phyloP scores from a whole-genome alignment of 257 asterid species.

The Agastache rugosa region DNA sequence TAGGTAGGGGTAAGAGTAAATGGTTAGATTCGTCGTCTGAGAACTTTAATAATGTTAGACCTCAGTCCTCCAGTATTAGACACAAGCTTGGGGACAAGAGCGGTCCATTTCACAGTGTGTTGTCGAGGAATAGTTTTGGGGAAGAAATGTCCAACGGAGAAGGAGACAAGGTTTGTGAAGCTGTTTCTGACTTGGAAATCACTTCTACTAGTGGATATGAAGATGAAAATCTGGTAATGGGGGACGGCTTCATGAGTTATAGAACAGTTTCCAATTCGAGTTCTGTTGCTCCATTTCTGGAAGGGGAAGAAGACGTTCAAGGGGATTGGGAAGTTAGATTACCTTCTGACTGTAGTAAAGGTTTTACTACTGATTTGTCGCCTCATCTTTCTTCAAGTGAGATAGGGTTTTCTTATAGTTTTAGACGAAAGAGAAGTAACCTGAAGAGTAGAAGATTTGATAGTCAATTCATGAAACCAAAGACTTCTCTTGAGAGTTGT shows the following conservation, averaged over 20 bases:
- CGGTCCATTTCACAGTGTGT: constrained; percentile 31
- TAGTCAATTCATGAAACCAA: constrained; percentile 51
- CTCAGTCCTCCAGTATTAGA: constrained; percentile 32
- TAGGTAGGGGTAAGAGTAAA: constrained; percentile 47
- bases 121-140: constrained; percentile 34
- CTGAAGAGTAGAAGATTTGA: constrained; percentile 57
- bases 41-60: constrained; percentile 35
- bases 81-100: constrained; percentile 38
- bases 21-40: constrained; percentile 44
- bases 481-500: constrained; percentile 79
- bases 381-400: constrained; percentile 49
- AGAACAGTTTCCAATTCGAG: constrained; percentile 34
- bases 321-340: constrained; percentile 40
- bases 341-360: constrained; percentile 39
- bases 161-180: constrained; percentile 32
- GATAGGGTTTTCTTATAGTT: constrained; percentile 51
- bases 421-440: constrained; percentile 52
- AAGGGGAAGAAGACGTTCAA: constrained; percentile 38
- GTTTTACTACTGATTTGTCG: constrained; percentile 36
- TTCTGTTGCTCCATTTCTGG: constrained; percentile 26
- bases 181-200: constrained; percentile 40
- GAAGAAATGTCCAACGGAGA: constrained; percentile 40
- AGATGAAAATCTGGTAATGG: constrained; percentile 36
- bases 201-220: constrained; percentile 47
- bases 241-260: constrained; percentile 29